These are phyloP conservation scores for Myxozyma neotropica DNA, from an alignment of 805 yeast genomes.

Conservation along the genomic window DNA sequence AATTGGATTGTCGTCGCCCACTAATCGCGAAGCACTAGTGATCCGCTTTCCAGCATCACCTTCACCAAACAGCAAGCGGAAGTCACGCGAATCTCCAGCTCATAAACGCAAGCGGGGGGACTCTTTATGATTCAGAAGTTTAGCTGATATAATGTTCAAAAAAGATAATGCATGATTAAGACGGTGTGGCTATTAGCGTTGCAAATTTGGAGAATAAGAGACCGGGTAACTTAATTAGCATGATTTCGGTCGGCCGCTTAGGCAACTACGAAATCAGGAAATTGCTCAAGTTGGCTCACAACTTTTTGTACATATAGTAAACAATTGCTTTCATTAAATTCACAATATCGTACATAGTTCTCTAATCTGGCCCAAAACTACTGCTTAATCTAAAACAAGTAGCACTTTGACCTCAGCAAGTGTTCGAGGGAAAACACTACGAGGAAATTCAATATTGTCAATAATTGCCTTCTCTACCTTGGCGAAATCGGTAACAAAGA, in stretches of 20 bases:
- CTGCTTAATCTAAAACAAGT: slow-evolving; percentile 33
- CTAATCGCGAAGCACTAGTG: neutral
- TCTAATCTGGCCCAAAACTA: neutral
- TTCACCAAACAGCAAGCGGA: slow-evolving; percentile 7
- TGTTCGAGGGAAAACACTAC: slow-evolving; percentile 39
- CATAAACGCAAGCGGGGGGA: slow-evolving; percentile 15
- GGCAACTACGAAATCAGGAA: too few species aligned
- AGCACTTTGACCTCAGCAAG: slow-evolving; percentile 39
- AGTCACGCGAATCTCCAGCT: neutral
- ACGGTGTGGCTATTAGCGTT: neutral
- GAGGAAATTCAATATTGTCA: slow-evolving; percentile 36
- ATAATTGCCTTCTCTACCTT: slow-evolving; percentile 38
- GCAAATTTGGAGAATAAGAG: too few species aligned
- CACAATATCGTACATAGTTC: neutral
- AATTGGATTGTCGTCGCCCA: slow-evolving; percentile 18
- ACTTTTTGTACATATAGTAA: too few species aligned
- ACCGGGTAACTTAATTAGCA: too few species aligned
- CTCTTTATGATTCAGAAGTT: neutral
- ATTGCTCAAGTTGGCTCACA: too few species aligned
- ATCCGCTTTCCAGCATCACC: slow-evolving; percentile 19
- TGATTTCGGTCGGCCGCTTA: neutral
- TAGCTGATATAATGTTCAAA: too few species aligned
- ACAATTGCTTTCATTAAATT: neutral
- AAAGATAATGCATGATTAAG: neutral
- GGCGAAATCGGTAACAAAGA: slow-evolving; percentile 42